Evolutionary conservation across 345 rosid species (phyloP).

Genomic region (Melaleuca alternifolia): DNA sequence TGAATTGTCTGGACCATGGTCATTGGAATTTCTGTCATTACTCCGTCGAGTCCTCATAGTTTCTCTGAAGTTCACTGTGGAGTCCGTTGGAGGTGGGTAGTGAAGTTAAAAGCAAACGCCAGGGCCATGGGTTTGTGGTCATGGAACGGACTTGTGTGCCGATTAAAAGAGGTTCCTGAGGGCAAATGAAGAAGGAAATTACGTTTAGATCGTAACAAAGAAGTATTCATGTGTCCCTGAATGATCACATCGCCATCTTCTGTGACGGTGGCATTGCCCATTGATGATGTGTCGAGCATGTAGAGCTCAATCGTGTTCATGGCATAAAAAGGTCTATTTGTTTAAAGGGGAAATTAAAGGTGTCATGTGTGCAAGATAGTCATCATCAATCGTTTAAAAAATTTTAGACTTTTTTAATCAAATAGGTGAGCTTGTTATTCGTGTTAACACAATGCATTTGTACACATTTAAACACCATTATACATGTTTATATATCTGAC

Average conservation of each 20-base stretch:
- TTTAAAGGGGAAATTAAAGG: not conserved
- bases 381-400: not conserved
- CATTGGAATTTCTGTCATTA: not conserved
- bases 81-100: not conserved
- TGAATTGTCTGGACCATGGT: not conserved
- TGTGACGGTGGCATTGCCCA: not conserved
- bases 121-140: not conserved
- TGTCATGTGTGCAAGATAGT: not conserved
- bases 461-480: not conserved
- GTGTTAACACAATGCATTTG: not conserved
- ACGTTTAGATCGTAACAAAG: not conserved
- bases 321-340: not conserved
- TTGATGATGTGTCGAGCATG: not conserved
- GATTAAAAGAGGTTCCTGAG: not conserved
- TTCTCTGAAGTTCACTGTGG: not conserved
- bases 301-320: not conserved
- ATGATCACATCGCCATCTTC: not conserved
- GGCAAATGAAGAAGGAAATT: not conserved
- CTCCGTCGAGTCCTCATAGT: not conserved
- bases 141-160: not conserved
- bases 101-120: not conserved
- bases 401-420: not conserved
- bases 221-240: not conserved
- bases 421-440: not conserved
- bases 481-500: not conserved